Percentiles rank a stretch among this genome's conserved stretches.
Conservation (phyloP, 768 basidiomycete species). For the Lactarius vividus region DNA sequence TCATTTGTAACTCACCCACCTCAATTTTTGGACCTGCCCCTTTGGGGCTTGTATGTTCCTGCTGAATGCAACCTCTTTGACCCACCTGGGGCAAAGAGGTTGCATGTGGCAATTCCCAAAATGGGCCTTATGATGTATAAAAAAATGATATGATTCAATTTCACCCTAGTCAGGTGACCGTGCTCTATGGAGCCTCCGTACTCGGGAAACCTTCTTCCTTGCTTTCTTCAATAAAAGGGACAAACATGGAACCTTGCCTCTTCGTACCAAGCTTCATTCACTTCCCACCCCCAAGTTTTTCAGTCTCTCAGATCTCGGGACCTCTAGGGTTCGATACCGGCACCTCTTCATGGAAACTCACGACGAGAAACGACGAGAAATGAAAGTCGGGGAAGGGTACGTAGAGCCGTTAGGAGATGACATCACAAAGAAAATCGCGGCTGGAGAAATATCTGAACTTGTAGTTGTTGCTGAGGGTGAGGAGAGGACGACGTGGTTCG, state of each 20-base stretch:
- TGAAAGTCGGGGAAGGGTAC: background rate
- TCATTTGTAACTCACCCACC: too few species aligned
- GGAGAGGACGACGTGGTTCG: constrained; percentile 65
- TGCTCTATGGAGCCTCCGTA: background rate
- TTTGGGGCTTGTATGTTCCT: too few species aligned
- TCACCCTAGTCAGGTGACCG: constrained; percentile 14
- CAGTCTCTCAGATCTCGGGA: too few species aligned
- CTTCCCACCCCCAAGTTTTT: background rate
- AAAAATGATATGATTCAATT: too few species aligned
- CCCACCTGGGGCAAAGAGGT: too few species aligned
- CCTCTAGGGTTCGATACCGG: background rate
- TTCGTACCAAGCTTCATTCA: too few species aligned
- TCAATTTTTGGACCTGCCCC: too few species aligned
- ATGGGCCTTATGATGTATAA: too few species aligned
- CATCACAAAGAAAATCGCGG: constrained; percentile 9
- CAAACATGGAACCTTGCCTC: background rate
- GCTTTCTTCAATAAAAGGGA: background rate
- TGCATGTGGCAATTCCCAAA: too few species aligned
- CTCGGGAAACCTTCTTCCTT: background rate
- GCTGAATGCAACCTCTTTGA: too few species aligned
- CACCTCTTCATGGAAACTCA: constrained; percentile 5
- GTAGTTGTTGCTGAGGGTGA: constrained; percentile 62
- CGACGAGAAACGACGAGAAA: constrained; percentile 2
- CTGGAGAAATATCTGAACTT: constrained; percentile 57
- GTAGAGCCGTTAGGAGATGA: background rate